Base-by-base conservation (phyloP, 768 basidiomycete species). In the Tulasnella sp. region DNA sequence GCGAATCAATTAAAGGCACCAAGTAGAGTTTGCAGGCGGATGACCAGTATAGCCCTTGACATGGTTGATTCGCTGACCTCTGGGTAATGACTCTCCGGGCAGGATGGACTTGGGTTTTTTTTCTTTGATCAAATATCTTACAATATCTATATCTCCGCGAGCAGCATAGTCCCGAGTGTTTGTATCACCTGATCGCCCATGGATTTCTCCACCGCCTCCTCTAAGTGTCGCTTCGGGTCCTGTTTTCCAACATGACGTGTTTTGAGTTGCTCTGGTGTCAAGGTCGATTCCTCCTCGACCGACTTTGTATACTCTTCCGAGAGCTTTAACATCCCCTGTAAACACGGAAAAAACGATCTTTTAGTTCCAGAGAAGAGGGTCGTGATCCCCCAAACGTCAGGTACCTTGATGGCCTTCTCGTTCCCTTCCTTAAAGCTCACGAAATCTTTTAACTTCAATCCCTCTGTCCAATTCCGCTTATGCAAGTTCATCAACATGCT, bases 401-500 rank as follows among this genome's bases (percentile, higher is more conserved):
- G 61, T 68, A 93, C 94, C 82, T 96, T 92, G 76, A 99, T 92
- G 29, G 88, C 85, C 67, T 83, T 84, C 74, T 98, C 92, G 66
- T 98, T 98, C 29, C 74, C 74, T 71, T 88, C 82, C 68, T 92
- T 91, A 71, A 93, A 89, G 55, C 78, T 72, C 59, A 86, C 80
- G 72, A 97, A 98, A 72, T 98, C 92, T 43, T 83, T 79, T 68
- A 99, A 71, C 69, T 87, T 90, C 64, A 99, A 74, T 1, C 94
- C 96, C 70, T 98, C 93, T 2, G 96, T 98, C 96, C 96, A 99
- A 68, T 96, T 94, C 66, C 92, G 79, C 72, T 98, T 98, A 76
- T 99, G 96, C 66, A 99, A 74, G 71, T 98, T 99, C 87, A 98
- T 91, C 65, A 99, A 73, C 96, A 99, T 99, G 17, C 87, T 81